Conservation (phyloP, 768 basidiomycete genomes). For the Mycena olivaceomarginata region DNA sequence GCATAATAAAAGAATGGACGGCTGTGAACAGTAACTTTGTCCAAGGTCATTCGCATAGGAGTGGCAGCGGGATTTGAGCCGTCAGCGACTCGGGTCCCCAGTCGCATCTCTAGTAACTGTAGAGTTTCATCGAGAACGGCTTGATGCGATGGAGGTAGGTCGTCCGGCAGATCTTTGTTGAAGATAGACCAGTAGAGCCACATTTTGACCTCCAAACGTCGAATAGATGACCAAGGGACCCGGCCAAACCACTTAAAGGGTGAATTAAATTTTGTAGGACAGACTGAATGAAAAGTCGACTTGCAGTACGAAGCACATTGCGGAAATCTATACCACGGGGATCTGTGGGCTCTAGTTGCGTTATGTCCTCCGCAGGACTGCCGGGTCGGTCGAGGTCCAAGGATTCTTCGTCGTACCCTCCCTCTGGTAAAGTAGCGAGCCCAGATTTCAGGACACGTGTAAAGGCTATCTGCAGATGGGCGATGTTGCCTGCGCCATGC, state of each 20-base stretch:
- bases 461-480: conserved; percentile 77
- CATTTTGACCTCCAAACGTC: conserved; percentile 74
- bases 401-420: conserved; percentile 74
- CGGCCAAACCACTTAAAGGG: conserved; percentile 78
- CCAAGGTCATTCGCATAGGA: conserved; percentile 85
- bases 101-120: conserved; percentile 80
- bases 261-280: conserved; percentile 14
- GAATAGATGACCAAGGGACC: conserved; percentile 84
- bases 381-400: conserved; percentile 69
- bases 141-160: conserved; percentile 67
- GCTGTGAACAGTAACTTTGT: conserved; percentile 75
- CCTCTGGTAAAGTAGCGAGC: conserved; percentile 71
- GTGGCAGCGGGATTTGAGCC: conserved; percentile 71
- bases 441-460: conserved; percentile 80
- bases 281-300: conserved; percentile 37
- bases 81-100: conserved; percentile 78
- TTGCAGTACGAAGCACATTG: conserved; percentile 76
- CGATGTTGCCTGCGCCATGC: conserved; percentile 57
- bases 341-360: conserved; percentile 76
- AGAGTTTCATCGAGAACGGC: conserved; percentile 76
- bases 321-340: conserved; percentile 86
- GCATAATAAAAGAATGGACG: conserved; percentile 84
- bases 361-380: conserved; percentile 77
- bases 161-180: conserved; percentile 76
- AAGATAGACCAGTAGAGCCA: conserved; percentile 94